Percentiles rank a stretch among this genome's conserved stretches.
phyloP scores from a whole-genome alignment of 2,329 filamentous ascomycete genomes.

The Trichoderma sp. region DNA sequence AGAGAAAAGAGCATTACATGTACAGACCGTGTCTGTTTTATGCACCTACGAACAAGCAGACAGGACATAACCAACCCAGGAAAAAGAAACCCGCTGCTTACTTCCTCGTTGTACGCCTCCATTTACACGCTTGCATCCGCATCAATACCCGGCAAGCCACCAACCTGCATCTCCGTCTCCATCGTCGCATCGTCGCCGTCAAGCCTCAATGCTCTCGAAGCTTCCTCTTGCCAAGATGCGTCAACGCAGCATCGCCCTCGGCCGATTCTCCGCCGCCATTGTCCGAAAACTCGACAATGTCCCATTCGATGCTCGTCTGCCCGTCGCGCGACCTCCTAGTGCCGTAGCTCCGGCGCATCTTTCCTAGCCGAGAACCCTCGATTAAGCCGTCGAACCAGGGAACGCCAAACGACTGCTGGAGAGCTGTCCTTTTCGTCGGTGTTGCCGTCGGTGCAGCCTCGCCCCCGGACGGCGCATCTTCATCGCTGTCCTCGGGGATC shows the following conservation, averaged over 20 bases:
- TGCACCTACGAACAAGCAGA: neutral
- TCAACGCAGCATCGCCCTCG: constrained; percentile 37
- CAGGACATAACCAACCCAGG: neutral
- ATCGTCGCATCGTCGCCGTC: neutral
- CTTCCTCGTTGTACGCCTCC: neutral
- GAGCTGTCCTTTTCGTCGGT: constrained; percentile 35
- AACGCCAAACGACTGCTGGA: constrained; percentile 65
- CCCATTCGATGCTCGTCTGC: constrained; percentile 73
- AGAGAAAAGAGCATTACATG: neutral
- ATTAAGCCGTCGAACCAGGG: constrained; percentile 87
- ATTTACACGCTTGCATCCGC: neutral
- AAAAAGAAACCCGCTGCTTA: neutral
- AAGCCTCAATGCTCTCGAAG: constrained; percentile 45
- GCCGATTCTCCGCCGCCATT: constrained; percentile 37
- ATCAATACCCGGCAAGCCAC: neutral
- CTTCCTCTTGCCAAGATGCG: constrained; percentile 53
- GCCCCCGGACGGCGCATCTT: constrained; percentile 34
- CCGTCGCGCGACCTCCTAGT: constrained; percentile 60
- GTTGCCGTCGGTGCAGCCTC: constrained; percentile 26
- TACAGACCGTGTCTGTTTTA: neutral
- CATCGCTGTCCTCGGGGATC: constrained; percentile 52
- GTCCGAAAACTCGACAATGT: constrained; percentile 73
- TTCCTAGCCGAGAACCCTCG: constrained; percentile 71
- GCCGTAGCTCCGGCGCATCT: constrained; percentile 63
- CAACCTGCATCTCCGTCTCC: neutral